Evolutionary conservation across 345 rosid species (phyloP), one percentile per base, ranked within the genome.

Genomic region (Turnera subulata): DNA sequence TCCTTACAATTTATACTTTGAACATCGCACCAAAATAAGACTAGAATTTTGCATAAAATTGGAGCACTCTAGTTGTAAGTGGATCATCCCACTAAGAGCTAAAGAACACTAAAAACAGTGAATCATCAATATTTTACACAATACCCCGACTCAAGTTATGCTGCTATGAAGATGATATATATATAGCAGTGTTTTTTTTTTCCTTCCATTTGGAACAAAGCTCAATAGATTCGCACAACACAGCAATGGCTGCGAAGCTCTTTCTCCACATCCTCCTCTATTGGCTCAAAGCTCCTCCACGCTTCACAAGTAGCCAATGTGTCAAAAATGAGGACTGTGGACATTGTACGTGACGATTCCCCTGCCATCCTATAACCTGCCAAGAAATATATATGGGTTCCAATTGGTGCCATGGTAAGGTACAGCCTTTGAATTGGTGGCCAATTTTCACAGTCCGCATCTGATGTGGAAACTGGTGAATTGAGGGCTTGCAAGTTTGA

Each of bases 171-270:
- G n/a, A 42, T 4, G 45, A 12, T 2, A 40, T 11, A 40, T 3
- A 40, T 3, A 5, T 10, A 40, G 11, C 4, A 42, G 45, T 9
- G 16, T 16, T 42, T 10, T 14, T 8, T 8, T 29, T 29, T 10
- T 14, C 35, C 35, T 29, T 29, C 8, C 35, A 3, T 11, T 7
- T 14, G 15, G 4, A 18, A 38, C 13, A 9, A 29, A 19, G 22
- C 21, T 52, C n/a, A 62, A 20, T 55, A 46, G 40, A 64, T 39
- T 47, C 67, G 62, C 47, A 78, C 71, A 1, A 72, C 80, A 53
- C 82, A 78, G 33, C 85, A 83, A 29, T 80, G 89, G 65, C 79
- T 61, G 55, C 82, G 80, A 0, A 80, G 65, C 64, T 76, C 79
- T 43, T 76, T 83, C 67, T 74, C 76, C 6, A 64, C 76, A 2